phyloP scores from a whole-genome alignment of 768 basidiomycete genomes.

The Tubosaeta brunneosetosa region DNA sequence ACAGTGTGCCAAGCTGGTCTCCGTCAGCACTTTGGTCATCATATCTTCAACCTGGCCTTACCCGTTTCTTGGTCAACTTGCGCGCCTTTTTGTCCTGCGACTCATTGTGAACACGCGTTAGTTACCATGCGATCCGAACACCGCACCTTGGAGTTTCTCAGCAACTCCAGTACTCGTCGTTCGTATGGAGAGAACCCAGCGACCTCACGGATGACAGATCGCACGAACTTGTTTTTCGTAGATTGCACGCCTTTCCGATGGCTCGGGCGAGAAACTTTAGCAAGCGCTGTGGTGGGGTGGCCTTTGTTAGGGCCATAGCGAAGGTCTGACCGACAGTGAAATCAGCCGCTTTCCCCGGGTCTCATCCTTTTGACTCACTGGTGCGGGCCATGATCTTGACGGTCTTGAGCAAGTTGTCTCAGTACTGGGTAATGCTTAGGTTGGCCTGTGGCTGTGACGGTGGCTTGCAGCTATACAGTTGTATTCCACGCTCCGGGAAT shows the following conservation, averaged over 20 bases:
- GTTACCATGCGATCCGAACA: neutral
- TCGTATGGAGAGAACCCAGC: slow-evolving; percentile 97
- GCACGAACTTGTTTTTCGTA: slow-evolving; percentile 89
- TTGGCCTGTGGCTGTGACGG: slow-evolving; percentile 39
- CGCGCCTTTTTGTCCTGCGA: slow-evolving; percentile 95
- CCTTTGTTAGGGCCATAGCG: slow-evolving; percentile 85
- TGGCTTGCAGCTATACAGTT: slow-evolving; percentile 66
- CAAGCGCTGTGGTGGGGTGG: slow-evolving; percentile 81
- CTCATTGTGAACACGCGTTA: neutral
- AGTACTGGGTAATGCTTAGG: neutral
- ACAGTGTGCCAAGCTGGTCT: slow-evolving; percentile 85
- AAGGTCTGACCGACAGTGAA: slow-evolving; percentile 51
- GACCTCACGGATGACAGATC: slow-evolving; percentile 92
- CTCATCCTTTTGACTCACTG: slow-evolving; percentile 47
- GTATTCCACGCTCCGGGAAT: slow-evolving; percentile 20
- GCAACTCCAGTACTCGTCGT: slow-evolving; percentile 94
- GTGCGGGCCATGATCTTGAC: slow-evolving; percentile 67
- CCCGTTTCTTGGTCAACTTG: slow-evolving; percentile 99
- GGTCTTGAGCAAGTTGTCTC: slow-evolving; percentile 44
- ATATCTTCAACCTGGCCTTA: slow-evolving; percentile 38
- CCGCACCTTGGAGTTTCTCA: slow-evolving; percentile 94
- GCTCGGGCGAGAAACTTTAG: slow-evolving; percentile 70
- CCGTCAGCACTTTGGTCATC: neutral
- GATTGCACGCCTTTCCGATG: slow-evolving; percentile 91
- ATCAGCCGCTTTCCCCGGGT: neutral